These are phyloP conservation scores for Apiospora kogelbergensis DNA, from an alignment of 2,329 filamentous ascomycete species.

Conservation along the genomic window DNA sequence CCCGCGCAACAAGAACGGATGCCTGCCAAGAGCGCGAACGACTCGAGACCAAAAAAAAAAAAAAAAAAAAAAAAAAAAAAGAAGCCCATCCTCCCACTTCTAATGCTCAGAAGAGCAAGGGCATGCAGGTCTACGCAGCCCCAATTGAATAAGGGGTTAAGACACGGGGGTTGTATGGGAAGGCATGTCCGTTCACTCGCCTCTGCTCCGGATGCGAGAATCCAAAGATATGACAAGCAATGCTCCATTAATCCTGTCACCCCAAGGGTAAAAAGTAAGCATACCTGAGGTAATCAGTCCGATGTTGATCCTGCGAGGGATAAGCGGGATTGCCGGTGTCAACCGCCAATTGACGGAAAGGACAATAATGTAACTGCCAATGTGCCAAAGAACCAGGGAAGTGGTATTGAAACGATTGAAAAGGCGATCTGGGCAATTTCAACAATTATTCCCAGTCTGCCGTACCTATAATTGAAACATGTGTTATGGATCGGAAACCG, in stretches of 20 bases:
- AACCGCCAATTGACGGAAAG: background rate
- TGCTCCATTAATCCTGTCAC: background rate
- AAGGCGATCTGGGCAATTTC: background rate
- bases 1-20: constrained; percentile 1
- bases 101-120: background rate
- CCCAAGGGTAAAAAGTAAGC: background rate
- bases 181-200: background rate
- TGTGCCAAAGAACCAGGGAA: background rate
- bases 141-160: background rate
- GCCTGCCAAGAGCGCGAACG: background rate
- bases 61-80: background rate
- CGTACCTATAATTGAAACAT: background rate
- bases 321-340: background rate
- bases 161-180: background rate
- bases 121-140: background rate
- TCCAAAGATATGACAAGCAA: background rate
- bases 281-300: background rate
- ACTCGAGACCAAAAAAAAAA: background rate
- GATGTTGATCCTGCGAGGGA: background rate
- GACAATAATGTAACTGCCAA: background rate
- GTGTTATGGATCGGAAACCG: background rate
- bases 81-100: background rate
- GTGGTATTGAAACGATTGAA: background rate
- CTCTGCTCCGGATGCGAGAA: background rate
- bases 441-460: background rate